Conservation (phyloP, 495 filamentous ascomycete species). For the Neurospora sp. region DNA sequence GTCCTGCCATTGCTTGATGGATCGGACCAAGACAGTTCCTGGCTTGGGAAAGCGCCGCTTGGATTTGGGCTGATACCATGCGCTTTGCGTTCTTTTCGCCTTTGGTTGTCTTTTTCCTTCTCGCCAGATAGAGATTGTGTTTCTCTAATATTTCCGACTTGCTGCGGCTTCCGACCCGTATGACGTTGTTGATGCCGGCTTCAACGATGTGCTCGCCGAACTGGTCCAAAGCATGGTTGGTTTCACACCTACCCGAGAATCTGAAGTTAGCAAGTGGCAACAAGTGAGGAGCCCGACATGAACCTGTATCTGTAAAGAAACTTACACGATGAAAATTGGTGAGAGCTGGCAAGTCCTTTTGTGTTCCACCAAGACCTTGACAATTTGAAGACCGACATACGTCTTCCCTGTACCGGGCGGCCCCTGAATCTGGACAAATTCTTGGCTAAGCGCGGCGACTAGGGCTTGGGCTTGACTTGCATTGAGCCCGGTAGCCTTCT, state of each 20-base stretch:
- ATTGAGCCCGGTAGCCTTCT: constrained; percentile 5
- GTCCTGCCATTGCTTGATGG: not conserved
- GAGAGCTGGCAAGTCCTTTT: constrained; percentile 39
- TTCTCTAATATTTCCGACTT: constrained; percentile 46
- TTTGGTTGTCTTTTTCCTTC: constrained; percentile 13
- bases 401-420: constrained; percentile 76
- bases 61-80: rapidly evolving
- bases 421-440: constrained; percentile 62
- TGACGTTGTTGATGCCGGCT: constrained; percentile 45
- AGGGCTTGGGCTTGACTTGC: constrained; percentile 31
- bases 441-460: constrained; percentile 42
- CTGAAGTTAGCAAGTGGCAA: too few species aligned
- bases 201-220: constrained; percentile 54
- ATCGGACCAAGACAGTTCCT: not conserved
- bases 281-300: too few species aligned
- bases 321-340: constrained; percentile 46
- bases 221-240: constrained; percentile 68
- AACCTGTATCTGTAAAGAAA: too few species aligned
- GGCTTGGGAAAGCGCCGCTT: not conserved
- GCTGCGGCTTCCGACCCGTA: constrained; percentile 59
- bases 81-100: constrained; percentile 8
- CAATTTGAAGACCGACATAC: constrained; percentile 43
- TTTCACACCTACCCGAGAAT: constrained; percentile 37
- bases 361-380: constrained; percentile 55
- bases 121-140: constrained; percentile 37